Evolutionary conservation across 2,329 filamentous ascomycete genomes (phyloP).

Genomic region (Cladosporium cucumerinum): DNA sequence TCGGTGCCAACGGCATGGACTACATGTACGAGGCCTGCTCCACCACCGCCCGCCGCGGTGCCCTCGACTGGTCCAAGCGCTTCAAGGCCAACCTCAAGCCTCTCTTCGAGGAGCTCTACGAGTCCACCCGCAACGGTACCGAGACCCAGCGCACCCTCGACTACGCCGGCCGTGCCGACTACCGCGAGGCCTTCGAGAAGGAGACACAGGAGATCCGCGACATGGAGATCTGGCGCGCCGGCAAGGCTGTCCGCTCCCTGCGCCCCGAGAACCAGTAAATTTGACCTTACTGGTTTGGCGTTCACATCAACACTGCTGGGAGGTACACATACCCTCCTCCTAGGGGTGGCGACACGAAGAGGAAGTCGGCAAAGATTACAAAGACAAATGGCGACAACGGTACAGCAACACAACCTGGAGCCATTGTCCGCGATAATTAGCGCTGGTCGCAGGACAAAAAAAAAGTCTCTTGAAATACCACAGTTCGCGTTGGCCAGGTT

Average conservation of each 20-base stretch:
- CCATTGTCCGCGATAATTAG: conserved; percentile 14
- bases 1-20: conserved; percentile 97
- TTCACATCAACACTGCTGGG: conserved; percentile 2
- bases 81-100: conserved; percentile 99
- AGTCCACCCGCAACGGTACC: conserved; percentile 82
- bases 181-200: conserved; percentile 94
- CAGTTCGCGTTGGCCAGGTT: conserved; percentile 6
- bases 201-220: conserved; percentile 98
- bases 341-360: background rate
- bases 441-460: conserved; percentile 12
- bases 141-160: conserved; percentile 97
- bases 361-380: background rate
- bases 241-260: conserved; percentile 79
- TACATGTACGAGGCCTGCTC: conserved; percentile 99
- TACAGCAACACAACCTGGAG: conserved; percentile 12
- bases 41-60: conserved; percentile 94
- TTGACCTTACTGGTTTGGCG: background rate
- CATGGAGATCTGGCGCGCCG: conserved; percentile 98
- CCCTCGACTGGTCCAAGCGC: conserved; percentile 94
- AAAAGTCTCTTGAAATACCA: conserved; percentile 16
- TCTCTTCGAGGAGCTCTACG: conserved; percentile 96
- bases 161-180: conserved; percentile 94
- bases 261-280: conserved; percentile 37
- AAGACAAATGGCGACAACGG: conserved; percentile 13
- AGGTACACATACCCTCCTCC: background rate